Evolutionary conservation across 495 filamentous ascomycete species (phyloP), one percentile per base, ranked within the genome.

Genomic region (Trypethelium eluteriae): DNA sequence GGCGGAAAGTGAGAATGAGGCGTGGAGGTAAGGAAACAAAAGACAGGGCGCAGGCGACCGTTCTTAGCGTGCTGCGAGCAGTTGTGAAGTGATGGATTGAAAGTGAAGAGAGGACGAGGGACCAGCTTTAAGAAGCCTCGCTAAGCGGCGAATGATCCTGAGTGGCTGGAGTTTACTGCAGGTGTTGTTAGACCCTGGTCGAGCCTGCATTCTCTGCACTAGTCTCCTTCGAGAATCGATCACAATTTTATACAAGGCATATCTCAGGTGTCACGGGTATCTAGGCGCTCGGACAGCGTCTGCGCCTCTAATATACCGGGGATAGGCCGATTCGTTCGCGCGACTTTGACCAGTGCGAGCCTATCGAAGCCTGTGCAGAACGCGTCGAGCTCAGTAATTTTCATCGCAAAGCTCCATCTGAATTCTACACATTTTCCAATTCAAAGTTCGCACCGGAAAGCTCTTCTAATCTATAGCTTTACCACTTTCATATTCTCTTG

Each of bases 71-170:
- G 53, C 53, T 59, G 53, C 53, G 32, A 59, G 53, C 32, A 9
- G 53, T 59, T 35, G 53, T 7, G 53, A 59, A 32, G 53, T 59
- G 53, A 32, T 59, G 10, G 53, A 35, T 59, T 59, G 53, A 59
- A 59, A 36, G 32, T 9, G 32, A 34, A 59, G 53, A 59, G 53
- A 59, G 53, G 53, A 18, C 53, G 53, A 18, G 18, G 14, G 53
- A 36, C 53, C 25, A 59, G 53, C 53, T 59, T 59, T 59, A 59
- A 59, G 53, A 59, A 59, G 53, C 34, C 53, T 59, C 53, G 53
- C 53, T 36, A 59, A 36, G 53, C 53, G 25, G 53, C 25, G 25
- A 59, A 6, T 36, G 53, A 34, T 59, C 3, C 53, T 59, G 53
- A 59, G 53, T 59, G 53, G 53, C 53, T 59, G 53, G 53, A n/a